Conservation (phyloP, 192 early-diverging fungal species). For the Coemansia sp. region DNA sequence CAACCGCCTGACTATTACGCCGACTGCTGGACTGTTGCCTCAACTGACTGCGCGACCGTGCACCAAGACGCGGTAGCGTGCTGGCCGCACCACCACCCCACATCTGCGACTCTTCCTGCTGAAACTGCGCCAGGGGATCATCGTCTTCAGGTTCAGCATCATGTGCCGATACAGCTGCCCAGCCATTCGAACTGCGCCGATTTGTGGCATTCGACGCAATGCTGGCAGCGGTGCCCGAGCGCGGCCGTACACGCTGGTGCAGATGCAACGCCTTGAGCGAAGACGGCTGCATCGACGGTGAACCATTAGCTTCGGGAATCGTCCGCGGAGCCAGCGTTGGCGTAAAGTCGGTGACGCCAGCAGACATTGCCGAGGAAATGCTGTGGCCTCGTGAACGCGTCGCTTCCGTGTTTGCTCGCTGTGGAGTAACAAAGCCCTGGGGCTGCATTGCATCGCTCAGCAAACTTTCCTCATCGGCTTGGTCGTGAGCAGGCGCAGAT, state of each 20-base stretch:
- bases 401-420: constrained; percentile 38
- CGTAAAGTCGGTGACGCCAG: constrained; percentile 31
- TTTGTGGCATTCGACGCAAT: constrained; percentile 13
- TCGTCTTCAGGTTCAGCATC: constrained; percentile 12
- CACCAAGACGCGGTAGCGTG: constrained; percentile 44
- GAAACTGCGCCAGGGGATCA: constrained; percentile 51
- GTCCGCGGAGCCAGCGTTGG: constrained; percentile 39
- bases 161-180: not conserved
- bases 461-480: constrained; percentile 16
- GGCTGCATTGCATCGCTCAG: constrained; percentile 18
- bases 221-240: constrained; percentile 43
- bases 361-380: constrained; percentile 33
- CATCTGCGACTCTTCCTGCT: constrained; percentile 50
- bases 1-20: constrained; percentile 5
- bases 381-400: constrained; percentile 46
- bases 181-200: constrained; percentile 13
- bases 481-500: not conserved
- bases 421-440: constrained; percentile 38
- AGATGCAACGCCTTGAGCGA: constrained; percentile 4
- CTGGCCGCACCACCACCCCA: constrained; percentile 49
- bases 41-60: constrained; percentile 13
- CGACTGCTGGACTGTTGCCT: constrained; percentile 1
- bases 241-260: constrained; percentile 14
- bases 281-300: constrained; percentile 10
- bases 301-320: constrained; percentile 11